These are phyloP conservation scores for Thelonectria blattea DNA, from an alignment of 2,329 filamentous ascomycete genomes.

Conservation along the genomic window DNA sequence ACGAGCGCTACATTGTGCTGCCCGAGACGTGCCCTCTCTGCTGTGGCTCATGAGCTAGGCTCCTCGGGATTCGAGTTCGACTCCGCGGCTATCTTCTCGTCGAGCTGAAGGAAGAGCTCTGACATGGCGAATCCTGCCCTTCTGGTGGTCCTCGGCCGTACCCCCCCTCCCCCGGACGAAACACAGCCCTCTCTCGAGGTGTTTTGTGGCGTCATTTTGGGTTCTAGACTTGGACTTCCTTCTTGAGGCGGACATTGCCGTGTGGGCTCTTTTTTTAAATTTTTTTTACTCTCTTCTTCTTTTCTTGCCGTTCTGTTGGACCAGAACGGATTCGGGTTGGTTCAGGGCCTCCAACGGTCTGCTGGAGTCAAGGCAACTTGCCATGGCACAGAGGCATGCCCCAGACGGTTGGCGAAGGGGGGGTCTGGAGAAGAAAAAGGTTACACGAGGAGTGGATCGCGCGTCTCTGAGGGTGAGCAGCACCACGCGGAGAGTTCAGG, in stretches of 20 bases:
- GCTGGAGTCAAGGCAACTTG: neutral
- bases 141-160: neutral
- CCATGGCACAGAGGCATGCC: neutral
- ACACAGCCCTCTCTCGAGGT: constrained; percentile 2
- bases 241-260: neutral
- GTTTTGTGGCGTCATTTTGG: neutral
- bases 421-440: constrained; percentile 1
- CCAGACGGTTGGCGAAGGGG: constrained; percentile 10
- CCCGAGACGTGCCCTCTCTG: constrained; percentile 64
- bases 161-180: constrained; percentile 2
- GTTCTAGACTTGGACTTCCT: constrained; percentile 1
- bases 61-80: neutral
- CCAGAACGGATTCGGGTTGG: constrained; percentile 7
- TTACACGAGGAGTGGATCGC: constrained; percentile 19
- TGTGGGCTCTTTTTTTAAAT: neutral
- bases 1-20: constrained; percentile 76
- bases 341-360: neutral
- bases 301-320: neutral
- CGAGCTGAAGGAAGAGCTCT: neutral
- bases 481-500: constrained; percentile 21
- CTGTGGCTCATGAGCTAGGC: constrained; percentile 45
- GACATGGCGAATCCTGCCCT: neutral
- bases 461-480: neutral
- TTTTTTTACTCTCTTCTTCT: neutral
- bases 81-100: neutral